A percentile compares a stretch with the other conserved stretches of the same genome.
These are phyloP conservation scores for Calonectria pteridis DNA, from an alignment of 2,329 filamentous ascomycete species.

Conservation along the genomic window DNA sequence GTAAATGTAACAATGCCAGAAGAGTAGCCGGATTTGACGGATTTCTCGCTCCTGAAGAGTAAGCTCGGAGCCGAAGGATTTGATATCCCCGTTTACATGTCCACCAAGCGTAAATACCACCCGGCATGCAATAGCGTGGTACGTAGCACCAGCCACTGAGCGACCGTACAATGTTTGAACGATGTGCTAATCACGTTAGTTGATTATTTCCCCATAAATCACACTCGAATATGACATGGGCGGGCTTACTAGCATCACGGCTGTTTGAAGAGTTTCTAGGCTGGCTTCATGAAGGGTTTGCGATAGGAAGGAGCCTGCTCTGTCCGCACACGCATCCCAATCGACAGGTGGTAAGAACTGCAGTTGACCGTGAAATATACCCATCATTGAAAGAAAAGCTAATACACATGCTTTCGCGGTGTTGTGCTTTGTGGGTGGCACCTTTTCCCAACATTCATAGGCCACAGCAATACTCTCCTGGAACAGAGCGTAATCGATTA, in stretches of 20 bases:
- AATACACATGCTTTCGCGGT: slow-evolving; percentile 60
- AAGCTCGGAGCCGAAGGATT: slow-evolving; percentile 19
- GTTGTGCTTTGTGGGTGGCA: slow-evolving; percentile 39
- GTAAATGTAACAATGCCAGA: slow-evolving; percentile 65
- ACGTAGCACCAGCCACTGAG: slow-evolving; percentile 56
- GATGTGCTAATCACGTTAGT: slow-evolving; percentile 49
- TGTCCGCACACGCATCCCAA: slow-evolving; percentile 52
- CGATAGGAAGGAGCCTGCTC: slow-evolving; percentile 55
- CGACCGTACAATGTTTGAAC: slow-evolving; percentile 59
- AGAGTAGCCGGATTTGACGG: slow-evolving; percentile 54
- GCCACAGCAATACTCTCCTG: slow-evolving; percentile 56
- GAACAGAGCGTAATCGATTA: slow-evolving; percentile 60
- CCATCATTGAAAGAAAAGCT: slow-evolving; percentile 57
- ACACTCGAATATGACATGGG: not conserved
- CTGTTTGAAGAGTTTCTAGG: slow-evolving; percentile 58
- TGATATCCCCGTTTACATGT: slow-evolving; percentile 46
- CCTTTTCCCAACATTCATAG: slow-evolving; percentile 48
- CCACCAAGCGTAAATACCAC: slow-evolving; percentile 62
- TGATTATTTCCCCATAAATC: not conserved
- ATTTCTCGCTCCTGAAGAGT: slow-evolving; percentile 39
- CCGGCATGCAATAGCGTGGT: slow-evolving; percentile 58
- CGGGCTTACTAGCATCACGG: slow-evolving; percentile 58
- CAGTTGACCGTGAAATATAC: slow-evolving; percentile 32
- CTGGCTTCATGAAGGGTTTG: slow-evolving; percentile 56
- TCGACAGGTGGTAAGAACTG: slow-evolving; percentile 46